phyloP scores from a whole-genome alignment of 1,284 basidiomycete species.

The Gomphus bonarii region DNA sequence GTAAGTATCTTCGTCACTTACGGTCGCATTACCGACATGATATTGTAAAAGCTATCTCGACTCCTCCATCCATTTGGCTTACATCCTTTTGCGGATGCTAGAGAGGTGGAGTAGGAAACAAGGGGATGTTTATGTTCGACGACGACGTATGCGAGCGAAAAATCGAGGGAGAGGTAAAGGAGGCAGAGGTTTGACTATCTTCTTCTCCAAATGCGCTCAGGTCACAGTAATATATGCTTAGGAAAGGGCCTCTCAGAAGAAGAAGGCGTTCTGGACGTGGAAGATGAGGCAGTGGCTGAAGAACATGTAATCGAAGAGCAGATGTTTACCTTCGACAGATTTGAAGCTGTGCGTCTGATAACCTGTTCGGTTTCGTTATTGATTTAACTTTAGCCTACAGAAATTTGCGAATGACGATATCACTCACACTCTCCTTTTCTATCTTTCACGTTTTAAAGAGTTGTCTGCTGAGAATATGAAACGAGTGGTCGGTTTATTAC shows the following conservation, averaged over 20 bases:
- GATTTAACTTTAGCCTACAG: conserved; percentile 25
- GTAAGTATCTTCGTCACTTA: conserved; percentile 19
- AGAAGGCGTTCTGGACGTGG: conserved; percentile 52
- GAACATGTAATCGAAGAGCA: conserved; percentile 72
- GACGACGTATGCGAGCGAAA: conserved; percentile 45
- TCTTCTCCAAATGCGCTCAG: too few relatives aligned
- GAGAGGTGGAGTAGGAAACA: conserved; percentile 76
- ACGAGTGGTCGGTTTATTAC: conserved; percentile 75
- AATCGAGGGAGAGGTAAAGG: conserved; percentile 39
- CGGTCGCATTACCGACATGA: conserved; percentile 19
- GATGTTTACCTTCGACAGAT: conserved; percentile 81
- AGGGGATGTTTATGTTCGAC: conserved; percentile 68
- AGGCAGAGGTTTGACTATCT: conserved; percentile 20
- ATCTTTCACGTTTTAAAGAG: conserved; percentile 73
- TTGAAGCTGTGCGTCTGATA: conserved; percentile 58
- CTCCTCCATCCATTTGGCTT: conserved; percentile 72
- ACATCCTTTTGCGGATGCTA: conserved; percentile 75
- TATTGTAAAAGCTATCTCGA: conserved; percentile 72
- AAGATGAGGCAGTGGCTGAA: conserved; percentile 36
- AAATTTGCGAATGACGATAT: conserved; percentile 82
- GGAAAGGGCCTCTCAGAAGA: conserved; percentile 37
- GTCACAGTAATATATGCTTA: conserved; percentile 12
- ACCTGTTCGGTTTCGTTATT: not conserved
- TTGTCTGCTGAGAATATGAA: conserved; percentile 80
- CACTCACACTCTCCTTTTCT: conserved; percentile 70